Conservation (phyloP, 2,329 filamentous ascomycete genomes). For the Monosporascus sp. region DNA sequence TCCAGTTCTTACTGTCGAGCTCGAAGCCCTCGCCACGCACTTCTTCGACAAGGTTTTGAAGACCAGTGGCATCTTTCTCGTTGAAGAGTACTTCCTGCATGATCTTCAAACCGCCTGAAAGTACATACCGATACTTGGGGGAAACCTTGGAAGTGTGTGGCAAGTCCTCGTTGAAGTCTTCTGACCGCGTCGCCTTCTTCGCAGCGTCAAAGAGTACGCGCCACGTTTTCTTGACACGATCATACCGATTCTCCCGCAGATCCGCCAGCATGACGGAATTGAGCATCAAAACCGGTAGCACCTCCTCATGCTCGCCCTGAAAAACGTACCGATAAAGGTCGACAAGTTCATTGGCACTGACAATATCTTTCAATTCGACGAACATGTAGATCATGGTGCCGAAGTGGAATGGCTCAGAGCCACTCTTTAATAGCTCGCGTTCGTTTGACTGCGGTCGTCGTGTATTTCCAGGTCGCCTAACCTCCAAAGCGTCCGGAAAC, state of each 20-base stretch:
- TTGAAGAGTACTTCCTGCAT: conserved; percentile 42
- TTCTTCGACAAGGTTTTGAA: conserved; percentile 47
- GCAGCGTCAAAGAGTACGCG: conserved; percentile 50
- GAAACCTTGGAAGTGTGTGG: conserved; percentile 37
- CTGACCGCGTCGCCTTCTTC: conserved; percentile 35
- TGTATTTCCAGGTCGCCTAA: background rate
- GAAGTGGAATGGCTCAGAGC: conserved; percentile 27
- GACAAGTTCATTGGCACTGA: conserved; percentile 54
- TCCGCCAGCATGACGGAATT: conserved; percentile 65
- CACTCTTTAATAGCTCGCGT: conserved; percentile 12
- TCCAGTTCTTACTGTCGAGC: conserved; percentile 76
- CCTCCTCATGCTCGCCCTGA: conserved; percentile 27
- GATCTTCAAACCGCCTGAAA: conserved; percentile 43
- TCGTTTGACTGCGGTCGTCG: background rate
- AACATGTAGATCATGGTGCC: conserved; percentile 37
- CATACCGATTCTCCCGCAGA: conserved; percentile 50
- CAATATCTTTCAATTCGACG: conserved; percentile 39
- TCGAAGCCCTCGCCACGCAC: conserved; percentile 63
- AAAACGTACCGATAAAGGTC: conserved; percentile 44
- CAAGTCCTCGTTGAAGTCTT: conserved; percentile 13
- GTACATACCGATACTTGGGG: conserved; percentile 46
- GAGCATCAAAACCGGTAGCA: conserved; percentile 50
- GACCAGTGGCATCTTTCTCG: conserved; percentile 36
- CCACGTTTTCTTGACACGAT: conserved; percentile 64
- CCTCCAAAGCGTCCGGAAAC: conserved; percentile 1